Conservation (phyloP, 139 green algal species). For the Chlorokybus atmophyticus region DNA sequence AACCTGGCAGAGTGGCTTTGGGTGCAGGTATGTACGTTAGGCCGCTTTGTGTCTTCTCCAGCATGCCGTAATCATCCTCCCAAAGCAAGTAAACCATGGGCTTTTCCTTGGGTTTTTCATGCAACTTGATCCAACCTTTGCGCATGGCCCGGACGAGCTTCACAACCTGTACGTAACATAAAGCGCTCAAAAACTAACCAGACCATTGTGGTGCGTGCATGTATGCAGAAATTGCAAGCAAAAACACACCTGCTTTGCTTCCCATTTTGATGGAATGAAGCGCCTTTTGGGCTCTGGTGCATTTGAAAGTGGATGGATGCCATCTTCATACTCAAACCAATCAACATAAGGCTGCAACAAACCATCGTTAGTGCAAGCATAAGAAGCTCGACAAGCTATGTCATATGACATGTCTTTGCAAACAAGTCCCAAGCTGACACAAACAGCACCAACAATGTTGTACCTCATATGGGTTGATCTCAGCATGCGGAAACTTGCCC, state of each 20-base stretch:
- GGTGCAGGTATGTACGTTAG: constrained; percentile 82
- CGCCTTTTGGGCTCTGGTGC: constrained; percentile 84
- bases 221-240: background rate
- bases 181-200: constrained; percentile 2
- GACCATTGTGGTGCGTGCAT: background rate
- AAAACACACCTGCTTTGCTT: constrained; percentile 72
- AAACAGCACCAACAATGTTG: no score
- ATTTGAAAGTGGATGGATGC: constrained; percentile 60
- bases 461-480: constrained; percentile 48
- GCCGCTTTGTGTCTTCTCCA: constrained; percentile 33
- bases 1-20: constrained; percentile 71
- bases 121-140: constrained; percentile 76
- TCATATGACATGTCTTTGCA: no score
- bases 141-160: constrained; percentile 78
- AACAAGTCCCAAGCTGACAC: no score
- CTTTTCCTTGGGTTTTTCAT: constrained; percentile 25
- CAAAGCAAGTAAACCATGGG: constrained; percentile 74
- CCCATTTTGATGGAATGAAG: constrained; percentile 90
- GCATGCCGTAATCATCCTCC: constrained; percentile 59
- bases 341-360: constrained; percentile 31
- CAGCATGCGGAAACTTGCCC: constrained; percentile 75
- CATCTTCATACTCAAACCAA: constrained; percentile 62
- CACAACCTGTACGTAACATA: constrained; percentile 33
- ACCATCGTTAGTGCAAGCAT: no score
- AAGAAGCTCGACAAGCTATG: no score